A percentile compares a stretch with the other conserved stretches of the same genome.
Evolutionary conservation across 495 filamentous ascomycete genomes (phyloP).

Genomic region (Penicillium antarcticum): DNA sequence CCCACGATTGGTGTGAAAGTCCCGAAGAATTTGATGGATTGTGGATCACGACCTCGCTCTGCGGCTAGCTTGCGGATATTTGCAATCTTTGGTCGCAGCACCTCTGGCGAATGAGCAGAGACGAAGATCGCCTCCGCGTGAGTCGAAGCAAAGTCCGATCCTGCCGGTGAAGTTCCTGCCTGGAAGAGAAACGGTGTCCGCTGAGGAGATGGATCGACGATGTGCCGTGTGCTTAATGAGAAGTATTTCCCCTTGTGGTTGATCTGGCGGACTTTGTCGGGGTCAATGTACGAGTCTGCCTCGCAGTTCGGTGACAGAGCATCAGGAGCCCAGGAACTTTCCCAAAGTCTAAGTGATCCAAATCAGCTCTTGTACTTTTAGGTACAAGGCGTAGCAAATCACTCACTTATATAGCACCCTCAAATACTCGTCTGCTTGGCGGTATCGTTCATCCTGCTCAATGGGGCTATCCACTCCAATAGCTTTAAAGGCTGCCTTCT

Average conservation of each 20-base stretch:
- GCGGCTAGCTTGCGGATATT: constrained; percentile 53
- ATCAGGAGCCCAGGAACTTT: constrained; percentile 57
- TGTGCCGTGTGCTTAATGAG: constrained; percentile 48
- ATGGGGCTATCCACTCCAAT: constrained; percentile 54
- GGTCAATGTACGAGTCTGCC: constrained; percentile 51
- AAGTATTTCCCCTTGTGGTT: constrained; percentile 59
- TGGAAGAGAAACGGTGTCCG: constrained; percentile 64
- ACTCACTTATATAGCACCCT: constrained; percentile 51
- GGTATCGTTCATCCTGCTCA: constrained; percentile 61
- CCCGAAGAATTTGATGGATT: constrained; percentile 57
- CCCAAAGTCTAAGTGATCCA: constrained; percentile 47
- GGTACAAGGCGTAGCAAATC: neutral
- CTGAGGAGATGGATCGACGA: constrained; percentile 59
- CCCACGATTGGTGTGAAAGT: constrained; percentile 57
- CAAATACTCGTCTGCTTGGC: constrained; percentile 59
- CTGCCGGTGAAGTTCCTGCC: constrained; percentile 58
- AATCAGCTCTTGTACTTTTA: neutral
- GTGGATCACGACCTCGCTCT: constrained; percentile 50
- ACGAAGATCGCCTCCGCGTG: constrained; percentile 67
- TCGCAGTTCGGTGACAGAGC: constrained; percentile 47
- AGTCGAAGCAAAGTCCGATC: constrained; percentile 54
- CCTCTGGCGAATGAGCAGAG: constrained; percentile 48
- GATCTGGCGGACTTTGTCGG: constrained; percentile 54
- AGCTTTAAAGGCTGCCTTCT: constrained; percentile 56
- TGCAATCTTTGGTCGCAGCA: constrained; percentile 50